phyloP scores from a whole-genome alignment of 2,329 filamentous ascomycete genomes.

The Claviceps sp. region DNA sequence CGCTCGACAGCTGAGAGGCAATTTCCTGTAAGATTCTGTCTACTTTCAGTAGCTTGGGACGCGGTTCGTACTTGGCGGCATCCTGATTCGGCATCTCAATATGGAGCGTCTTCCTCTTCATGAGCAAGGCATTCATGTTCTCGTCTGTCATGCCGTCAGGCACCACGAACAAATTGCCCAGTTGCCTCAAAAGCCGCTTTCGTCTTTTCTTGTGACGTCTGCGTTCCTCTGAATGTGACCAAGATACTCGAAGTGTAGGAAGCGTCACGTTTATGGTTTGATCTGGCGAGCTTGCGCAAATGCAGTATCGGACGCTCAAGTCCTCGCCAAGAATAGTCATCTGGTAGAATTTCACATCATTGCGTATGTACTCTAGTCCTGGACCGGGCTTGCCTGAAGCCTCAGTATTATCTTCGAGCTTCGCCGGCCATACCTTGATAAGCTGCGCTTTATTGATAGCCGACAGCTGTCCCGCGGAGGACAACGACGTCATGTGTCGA shows the following conservation, averaged over 20 bases:
- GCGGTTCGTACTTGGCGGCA: not conserved
- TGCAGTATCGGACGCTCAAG: constrained; percentile 29
- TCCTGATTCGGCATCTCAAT: not conserved
- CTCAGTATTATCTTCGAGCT: constrained; percentile 8
- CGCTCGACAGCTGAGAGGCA: constrained; percentile 7
- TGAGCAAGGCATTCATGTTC: constrained; percentile 10
- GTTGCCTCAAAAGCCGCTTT: constrained; percentile 15
- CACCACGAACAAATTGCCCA: constrained; percentile 21
- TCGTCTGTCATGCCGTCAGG: constrained; percentile 21
- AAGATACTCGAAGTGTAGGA: constrained; percentile 15
- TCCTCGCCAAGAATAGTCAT: constrained; percentile 28
- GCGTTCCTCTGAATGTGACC: constrained; percentile 13
- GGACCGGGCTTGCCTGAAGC: constrained; percentile 8
- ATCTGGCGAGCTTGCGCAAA: constrained; percentile 16
- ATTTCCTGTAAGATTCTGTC: constrained; percentile 12
- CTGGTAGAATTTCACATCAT: constrained; percentile 32
- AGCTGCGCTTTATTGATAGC: constrained; percentile 10
- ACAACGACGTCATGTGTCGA: constrained; percentile 20
- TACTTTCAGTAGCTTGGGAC: constrained; percentile 12
- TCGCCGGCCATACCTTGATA: constrained; percentile 16
- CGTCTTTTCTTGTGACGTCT: constrained; percentile 17
- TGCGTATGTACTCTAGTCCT: constrained; percentile 18
- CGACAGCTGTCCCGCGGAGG: constrained; percentile 5
- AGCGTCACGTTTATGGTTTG: constrained; percentile 13
- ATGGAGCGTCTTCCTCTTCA: not conserved